These are phyloP conservation scores for Nicotiana benthamiana DNA, from an alignment of 257 asterid genomes.

Conservation along the genomic window DNA sequence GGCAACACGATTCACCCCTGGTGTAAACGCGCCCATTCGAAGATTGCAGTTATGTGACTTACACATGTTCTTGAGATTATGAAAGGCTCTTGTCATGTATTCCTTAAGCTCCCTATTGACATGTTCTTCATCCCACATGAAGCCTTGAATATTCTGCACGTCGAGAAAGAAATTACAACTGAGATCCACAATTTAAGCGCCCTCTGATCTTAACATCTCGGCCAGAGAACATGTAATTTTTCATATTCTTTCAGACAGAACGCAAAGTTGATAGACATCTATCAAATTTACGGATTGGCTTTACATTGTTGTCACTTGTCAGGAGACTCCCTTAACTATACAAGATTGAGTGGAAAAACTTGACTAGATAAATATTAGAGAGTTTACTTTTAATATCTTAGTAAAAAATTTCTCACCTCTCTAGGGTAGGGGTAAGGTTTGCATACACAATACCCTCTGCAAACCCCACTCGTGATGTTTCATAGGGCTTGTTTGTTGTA, in stretches of 20 bases:
- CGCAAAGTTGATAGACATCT: neutral
- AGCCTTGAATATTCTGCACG: conserved; percentile 80
- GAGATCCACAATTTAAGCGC: neutral
- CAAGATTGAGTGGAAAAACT: neutral
- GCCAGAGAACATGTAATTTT: neutral
- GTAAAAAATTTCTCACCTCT: too few relatives aligned
- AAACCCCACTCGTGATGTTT: too few relatives aligned
- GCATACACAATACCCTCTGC: too few relatives aligned
- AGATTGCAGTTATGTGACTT: conserved; percentile 65
- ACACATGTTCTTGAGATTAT: conserved; percentile 59
- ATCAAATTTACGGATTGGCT: too few relatives aligned
- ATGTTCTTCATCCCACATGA: conserved; percentile 86
- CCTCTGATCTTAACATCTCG: neutral
- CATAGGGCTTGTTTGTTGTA: too few relatives aligned
- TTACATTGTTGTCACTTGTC: neutral
- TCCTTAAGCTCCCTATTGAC: conserved; percentile 59
- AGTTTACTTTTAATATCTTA: neutral
- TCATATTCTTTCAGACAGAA: neutral
- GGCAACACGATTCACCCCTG: conserved; percentile 86
- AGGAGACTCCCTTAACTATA: neutral
- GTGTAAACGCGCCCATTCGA: conserved; percentile 86
- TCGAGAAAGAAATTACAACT: neutral
- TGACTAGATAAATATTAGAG: neutral
- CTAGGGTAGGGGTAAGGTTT: too few relatives aligned
- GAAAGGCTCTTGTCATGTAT: conserved; percentile 78